These are phyloP conservation scores for Blastocystis sp. DNA, from an alignment of 352 stramenopile species.

Conservation along the genomic window DNA sequence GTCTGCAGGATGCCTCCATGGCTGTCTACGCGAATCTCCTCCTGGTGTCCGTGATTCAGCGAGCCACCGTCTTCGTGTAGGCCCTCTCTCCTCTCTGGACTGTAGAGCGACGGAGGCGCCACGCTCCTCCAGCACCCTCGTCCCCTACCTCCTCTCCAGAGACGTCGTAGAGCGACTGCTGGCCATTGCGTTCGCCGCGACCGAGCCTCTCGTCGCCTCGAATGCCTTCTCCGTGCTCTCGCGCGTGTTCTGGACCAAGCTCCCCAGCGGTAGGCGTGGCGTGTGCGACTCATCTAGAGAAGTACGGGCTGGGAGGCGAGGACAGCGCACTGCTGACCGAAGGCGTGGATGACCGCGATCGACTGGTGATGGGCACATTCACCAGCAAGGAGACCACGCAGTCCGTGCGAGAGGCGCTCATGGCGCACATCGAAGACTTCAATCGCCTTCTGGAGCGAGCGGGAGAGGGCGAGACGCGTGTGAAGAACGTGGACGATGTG, in stretches of 20 bases:
- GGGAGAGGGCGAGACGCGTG: background rate
- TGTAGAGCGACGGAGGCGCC: background rate
- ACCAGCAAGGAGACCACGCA: background rate
- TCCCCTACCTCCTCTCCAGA: constrained; percentile 29
- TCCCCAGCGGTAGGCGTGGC: background rate
- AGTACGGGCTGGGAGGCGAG: constrained; percentile 55
- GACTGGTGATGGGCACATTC: constrained; percentile 39
- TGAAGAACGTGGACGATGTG: background rate
- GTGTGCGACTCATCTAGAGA: background rate
- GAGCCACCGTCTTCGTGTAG: constrained; percentile 59
- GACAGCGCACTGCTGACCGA: constrained; percentile 46
- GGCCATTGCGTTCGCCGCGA: constrained; percentile 4
- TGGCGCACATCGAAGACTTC: constrained; percentile 18
- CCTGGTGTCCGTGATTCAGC: constrained; percentile 41
- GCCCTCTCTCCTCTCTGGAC: background rate
- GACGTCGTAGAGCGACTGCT: background rate
- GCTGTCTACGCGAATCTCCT: background rate
- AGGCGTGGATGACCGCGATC: constrained; percentile 53
- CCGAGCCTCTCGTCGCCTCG: background rate
- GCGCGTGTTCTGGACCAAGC: constrained; percentile 47
- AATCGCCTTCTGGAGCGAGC: background rate
- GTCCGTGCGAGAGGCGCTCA: background rate
- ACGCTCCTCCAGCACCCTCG: background rate
- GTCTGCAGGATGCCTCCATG: background rate
- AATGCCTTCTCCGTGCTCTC: constrained; percentile 40